phyloP scores from a whole-genome alignment of 139 green algal species.

The Coccomyxa sp. region DNA sequence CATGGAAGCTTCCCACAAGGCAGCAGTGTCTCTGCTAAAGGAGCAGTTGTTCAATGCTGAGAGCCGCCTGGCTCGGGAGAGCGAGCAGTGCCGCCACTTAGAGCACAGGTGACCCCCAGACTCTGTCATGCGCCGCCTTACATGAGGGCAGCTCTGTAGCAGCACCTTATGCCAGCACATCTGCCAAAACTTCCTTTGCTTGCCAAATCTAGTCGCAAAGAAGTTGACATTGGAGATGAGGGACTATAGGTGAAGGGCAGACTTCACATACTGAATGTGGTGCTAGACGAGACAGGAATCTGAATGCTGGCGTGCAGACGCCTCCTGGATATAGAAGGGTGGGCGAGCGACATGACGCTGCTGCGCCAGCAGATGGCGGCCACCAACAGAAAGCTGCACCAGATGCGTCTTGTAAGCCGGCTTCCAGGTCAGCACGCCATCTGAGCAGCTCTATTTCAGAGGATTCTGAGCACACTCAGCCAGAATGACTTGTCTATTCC shows the following conservation, averaged over 20 bases:
- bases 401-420: conserved; percentile 58
- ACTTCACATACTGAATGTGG: no score
- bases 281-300: no score
- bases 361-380: conserved; percentile 62
- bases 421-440: conserved; percentile 45
- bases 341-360: conserved; percentile 53
- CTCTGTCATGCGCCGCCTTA: no score
- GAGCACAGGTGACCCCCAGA: background rate
- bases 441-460: conserved; percentile 7
- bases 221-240: no score
- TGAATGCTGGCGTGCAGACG: conserved; percentile 17
- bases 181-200: no score
- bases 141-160: background rate
- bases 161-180: no score
- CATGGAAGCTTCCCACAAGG: conserved; percentile 57
- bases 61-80: conserved; percentile 3
- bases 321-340: conserved; percentile 65
- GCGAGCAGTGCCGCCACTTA: background rate
- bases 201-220: no score
- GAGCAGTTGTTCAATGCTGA: conserved; percentile 52
- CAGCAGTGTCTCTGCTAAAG: conserved; percentile 59
- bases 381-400: conserved; percentile 68
- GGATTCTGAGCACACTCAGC: no score
- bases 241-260: no score
- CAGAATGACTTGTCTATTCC: no score